Evolutionary conservation across 2,329 filamentous ascomycete species (phyloP).

Genomic region (Dactylellina haptotyla): DNA sequence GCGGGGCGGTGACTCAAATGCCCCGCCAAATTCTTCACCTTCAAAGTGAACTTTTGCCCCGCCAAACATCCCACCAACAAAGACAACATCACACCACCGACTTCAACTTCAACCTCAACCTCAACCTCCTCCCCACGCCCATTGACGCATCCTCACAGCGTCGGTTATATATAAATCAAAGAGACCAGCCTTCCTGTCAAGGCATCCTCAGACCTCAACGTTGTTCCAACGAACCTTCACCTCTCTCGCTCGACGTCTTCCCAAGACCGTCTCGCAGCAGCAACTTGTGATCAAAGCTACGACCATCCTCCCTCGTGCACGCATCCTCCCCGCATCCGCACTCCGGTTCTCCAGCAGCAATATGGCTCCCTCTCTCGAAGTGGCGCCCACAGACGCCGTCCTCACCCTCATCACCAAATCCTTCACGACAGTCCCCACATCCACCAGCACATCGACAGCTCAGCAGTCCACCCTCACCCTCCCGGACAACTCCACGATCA

Average conservation of each 20-base stretch:
- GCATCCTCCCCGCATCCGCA: neutral
- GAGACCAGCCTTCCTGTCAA: neutral
- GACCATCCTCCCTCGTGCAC: slow-evolving; percentile 6
- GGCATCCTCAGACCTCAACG: neutral
- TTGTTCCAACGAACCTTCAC: slow-evolving; percentile 35
- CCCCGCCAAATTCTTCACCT: slow-evolving; percentile 53
- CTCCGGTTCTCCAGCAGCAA: slow-evolving; percentile 26
- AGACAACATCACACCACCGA: slow-evolving; percentile 13
- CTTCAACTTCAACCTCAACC: neutral
- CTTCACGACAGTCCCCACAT: slow-evolving; percentile 31
- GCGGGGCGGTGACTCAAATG: slow-evolving; percentile 38
- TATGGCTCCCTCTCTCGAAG: slow-evolving; percentile 45
- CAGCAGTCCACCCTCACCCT: slow-evolving; percentile 40
- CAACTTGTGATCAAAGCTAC: neutral
- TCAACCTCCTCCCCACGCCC: too few species aligned
- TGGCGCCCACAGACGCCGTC: slow-evolving; percentile 44
- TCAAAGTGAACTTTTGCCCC: slow-evolving; percentile 25
- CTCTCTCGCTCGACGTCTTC: slow-evolving; percentile 29
- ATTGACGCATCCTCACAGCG: neutral
- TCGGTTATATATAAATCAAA: neutral
- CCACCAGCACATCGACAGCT: slow-evolving; percentile 5
- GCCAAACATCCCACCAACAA: slow-evolving; percentile 30
- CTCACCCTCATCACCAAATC: slow-evolving; percentile 47
- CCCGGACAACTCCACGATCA: slow-evolving; percentile 52
- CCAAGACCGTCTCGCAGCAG: slow-evolving; percentile 21